Conservation (phyloP, 169 alveolate species). For the Plasmodium gonderi region DNA sequence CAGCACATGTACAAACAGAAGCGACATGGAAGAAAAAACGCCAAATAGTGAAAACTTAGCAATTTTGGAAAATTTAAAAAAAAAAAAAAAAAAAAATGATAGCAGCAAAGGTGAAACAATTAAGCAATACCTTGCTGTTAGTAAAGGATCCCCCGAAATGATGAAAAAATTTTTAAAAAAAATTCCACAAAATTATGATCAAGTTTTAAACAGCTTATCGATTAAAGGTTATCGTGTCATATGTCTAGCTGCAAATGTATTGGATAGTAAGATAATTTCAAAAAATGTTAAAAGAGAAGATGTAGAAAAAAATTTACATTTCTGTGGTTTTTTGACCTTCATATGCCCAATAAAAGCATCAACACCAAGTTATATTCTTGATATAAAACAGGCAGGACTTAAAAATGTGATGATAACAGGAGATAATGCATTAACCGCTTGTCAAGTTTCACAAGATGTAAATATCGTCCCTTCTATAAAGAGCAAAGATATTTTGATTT, state of each 20-base stretch:
- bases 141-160: constrained; percentile 98
- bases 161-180: constrained; percentile 87
- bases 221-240: constrained; percentile 92
- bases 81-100: constrained; percentile 71
- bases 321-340: constrained; percentile 95
- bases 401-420: constrained; percentile 97
- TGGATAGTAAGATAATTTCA: constrained; percentile 23
- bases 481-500: constrained; percentile 58
- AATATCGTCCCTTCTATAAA: constrained; percentile 67
- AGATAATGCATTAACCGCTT: constrained; percentile 97
- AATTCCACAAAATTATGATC: constrained; percentile 92
- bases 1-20: constrained; percentile 15
- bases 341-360: constrained; percentile 95
- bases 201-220: constrained; percentile 86
- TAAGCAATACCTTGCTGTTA: constrained; percentile 80
- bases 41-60: constrained; percentile 74
- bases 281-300: constrained; percentile 85
- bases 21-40: constrained; percentile 17
- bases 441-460: constrained; percentile 94
- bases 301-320: constrained; percentile 92
- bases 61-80: constrained; percentile 77
- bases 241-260: constrained; percentile 80
- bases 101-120: constrained; percentile 22
- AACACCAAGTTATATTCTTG: constrained; percentile 89
- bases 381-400: constrained; percentile 89